Evolutionary conservation across 2,329 filamentous ascomycete species (phyloP).

Genomic region (Microdochium nivale): DNA sequence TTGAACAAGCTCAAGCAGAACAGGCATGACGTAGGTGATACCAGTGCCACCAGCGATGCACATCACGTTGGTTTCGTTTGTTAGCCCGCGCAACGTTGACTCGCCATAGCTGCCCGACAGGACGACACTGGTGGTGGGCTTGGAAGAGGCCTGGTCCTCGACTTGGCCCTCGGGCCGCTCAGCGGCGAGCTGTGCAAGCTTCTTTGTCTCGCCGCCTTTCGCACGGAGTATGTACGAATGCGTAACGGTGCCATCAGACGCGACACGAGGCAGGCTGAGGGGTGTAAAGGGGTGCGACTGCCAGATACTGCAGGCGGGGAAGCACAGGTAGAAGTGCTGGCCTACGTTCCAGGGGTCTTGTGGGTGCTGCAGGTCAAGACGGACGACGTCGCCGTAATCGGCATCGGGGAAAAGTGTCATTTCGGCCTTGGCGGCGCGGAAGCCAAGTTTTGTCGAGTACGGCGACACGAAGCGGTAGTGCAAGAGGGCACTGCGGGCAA

Average conservation of each 20-base stretch:
- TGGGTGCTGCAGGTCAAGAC: conserved; percentile 55
- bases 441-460: conserved; percentile 34
- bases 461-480: conserved; percentile 45
- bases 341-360: conserved; percentile 55
- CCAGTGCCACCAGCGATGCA: conserved; percentile 50
- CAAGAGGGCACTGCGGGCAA: conserved; percentile 48
- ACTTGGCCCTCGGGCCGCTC: conserved; percentile 19
- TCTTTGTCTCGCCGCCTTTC: conserved; percentile 50
- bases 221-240: conserved; percentile 51
- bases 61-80: conserved; percentile 35
- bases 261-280: conserved; percentile 39
- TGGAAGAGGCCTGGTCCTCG: neutral
- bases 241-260: conserved; percentile 25
- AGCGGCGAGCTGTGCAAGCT: conserved; percentile 36
- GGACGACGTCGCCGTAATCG: conserved; percentile 50
- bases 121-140: conserved; percentile 42
- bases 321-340: conserved; percentile 65
- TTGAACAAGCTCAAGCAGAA: conserved; percentile 30
- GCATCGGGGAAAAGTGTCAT: conserved; percentile 45
- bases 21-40: conserved; percentile 46
- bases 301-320: conserved; percentile 58
- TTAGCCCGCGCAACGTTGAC: conserved; percentile 30
- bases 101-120: conserved; percentile 57
- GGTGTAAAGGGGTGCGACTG: conserved; percentile 67
- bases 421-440: conserved; percentile 42